Base-by-base conservation (phyloP, 2,329 filamentous ascomycete species). In the Fusarium nurragi region DNA sequence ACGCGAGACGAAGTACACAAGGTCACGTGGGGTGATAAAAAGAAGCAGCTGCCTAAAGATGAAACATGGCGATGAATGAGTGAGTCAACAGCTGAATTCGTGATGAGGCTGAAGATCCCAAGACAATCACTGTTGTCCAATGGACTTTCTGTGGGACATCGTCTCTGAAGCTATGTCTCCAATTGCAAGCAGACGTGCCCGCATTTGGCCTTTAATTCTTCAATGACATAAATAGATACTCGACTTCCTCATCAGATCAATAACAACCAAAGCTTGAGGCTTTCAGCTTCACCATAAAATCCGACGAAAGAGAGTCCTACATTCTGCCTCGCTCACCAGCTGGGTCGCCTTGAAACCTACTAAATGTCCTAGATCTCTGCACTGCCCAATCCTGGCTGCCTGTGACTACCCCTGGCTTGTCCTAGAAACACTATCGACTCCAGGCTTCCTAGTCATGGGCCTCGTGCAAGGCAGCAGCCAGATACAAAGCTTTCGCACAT, bases 381-480 rank as follows among this genome's bases (percentile, higher is more conserved):
- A 61, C 57, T 56, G 58, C 50, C 54, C 32, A 61, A 47, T 54
- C 46, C 30, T 26, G 54, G 62, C 28, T 54, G 55, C 64, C 54
- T 61, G 59, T 40, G 59, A 62, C 64, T 58, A 63, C 65, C 63
- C 46, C 60, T 70, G 67, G 58, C 60, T 34, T 43, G 46, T 47
- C 60, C 53, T 41, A 54, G 62, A 54, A 51, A 54, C 41, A 52
- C 51, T 54, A 46, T 52, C 48, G 32, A 30, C 34, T 53, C 46
- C 48, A 60, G 59, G 51, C 57, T 47, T 46, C 57, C 46, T 50
- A 52, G 53, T 64, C 54, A 51, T 55, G 28, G 18, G 18, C 8
- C 30, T 40, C 21, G n/a, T 45, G 25, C 65, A 71, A 73, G 71
- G 71, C 71, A 72, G 60, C 71, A 70, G 51, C 52, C 62, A 40